Percentiles rank a stretch among this genome's conserved stretches.
These are phyloP conservation scores for Sporisorium reilianum DNA, from an alignment of 1,284 basidiomycete species.

Conservation along the genomic window DNA sequence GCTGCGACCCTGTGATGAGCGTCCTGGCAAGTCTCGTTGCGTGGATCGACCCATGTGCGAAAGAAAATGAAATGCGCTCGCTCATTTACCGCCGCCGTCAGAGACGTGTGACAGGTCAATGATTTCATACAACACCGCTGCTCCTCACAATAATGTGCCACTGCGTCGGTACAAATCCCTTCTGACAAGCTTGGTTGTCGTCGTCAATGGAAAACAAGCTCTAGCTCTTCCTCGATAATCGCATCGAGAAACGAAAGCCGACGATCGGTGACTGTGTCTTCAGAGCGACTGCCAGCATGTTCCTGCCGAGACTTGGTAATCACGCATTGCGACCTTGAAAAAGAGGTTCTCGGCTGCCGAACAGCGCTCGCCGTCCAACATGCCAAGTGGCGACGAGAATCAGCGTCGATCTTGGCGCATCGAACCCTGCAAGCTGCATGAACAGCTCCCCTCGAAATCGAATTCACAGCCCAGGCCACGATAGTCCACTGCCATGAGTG, in stretches of 20 bases:
- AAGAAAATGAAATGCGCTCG: constrained; percentile 1
- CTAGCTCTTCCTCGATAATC: background rate
- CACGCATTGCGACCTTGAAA: background rate
- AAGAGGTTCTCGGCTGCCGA: constrained; percentile 4
- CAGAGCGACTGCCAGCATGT: background rate
- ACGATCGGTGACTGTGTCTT: background rate
- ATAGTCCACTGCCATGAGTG: background rate
- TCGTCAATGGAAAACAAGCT: background rate
- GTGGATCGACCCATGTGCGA: background rate
- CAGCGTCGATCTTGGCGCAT: constrained; percentile 12
- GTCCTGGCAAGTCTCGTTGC: background rate
- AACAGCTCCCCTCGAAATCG: background rate
- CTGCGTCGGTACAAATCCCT: constrained; percentile 1
- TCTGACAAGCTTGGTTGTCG: background rate
- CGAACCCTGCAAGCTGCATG: background rate
- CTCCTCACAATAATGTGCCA: constrained; percentile 1
- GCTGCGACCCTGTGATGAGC: no score
- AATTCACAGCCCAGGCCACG: background rate
- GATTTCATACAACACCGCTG: background rate
- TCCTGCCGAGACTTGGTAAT: constrained; percentile 17
- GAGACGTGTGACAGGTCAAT: constrained; percentile 45
- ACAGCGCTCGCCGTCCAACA: background rate
- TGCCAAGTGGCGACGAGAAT: background rate
- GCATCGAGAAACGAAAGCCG: background rate
- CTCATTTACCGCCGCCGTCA: constrained; percentile 1